Conservation (phyloP, 2,329 filamentous ascomycete genomes). For the Nigrospora sphaerica region DNA sequence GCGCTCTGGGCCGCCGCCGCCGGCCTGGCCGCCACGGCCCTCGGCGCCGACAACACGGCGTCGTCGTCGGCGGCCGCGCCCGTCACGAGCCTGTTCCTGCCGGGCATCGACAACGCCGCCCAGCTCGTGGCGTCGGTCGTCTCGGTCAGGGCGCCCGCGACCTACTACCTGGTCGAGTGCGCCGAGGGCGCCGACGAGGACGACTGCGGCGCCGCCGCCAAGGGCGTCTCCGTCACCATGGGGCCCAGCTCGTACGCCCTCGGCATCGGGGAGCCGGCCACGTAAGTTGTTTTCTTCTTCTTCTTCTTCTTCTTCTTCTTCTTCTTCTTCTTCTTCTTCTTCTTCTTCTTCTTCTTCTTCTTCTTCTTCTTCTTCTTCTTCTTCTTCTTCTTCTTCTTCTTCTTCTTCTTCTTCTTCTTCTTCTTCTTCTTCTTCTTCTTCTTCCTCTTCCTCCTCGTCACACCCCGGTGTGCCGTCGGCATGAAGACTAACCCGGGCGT, state of each 20-base stretch:
- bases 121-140: not conserved
- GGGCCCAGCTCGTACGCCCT: conserved; percentile 2
- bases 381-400: too few species aligned
- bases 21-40: not conserved
- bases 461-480: too few species aligned
- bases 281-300: not conserved
- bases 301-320: not conserved
- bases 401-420: too few species aligned
- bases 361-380: not conserved
- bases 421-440: too few species aligned
- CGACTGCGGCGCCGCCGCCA: conserved; percentile 2
- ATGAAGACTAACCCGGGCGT: too few species aligned
- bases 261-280: not conserved
- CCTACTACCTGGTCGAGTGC: conserved; percentile 3
- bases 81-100: conserved; percentile 1
- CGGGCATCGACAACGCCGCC: not conserved
- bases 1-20: not conserved
- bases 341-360: not conserved
- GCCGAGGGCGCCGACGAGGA: not conserved
- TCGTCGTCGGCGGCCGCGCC: not conserved
- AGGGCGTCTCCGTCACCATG: conserved; percentile 4
- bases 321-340: not conserved
- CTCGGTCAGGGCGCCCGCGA: not conserved
- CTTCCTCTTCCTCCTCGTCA: too few species aligned
- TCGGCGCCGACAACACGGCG: not conserved